Conservation (phyloP, 2,329 filamentous ascomycete genomes). For the Hymenoscyphus infarciens region DNA sequence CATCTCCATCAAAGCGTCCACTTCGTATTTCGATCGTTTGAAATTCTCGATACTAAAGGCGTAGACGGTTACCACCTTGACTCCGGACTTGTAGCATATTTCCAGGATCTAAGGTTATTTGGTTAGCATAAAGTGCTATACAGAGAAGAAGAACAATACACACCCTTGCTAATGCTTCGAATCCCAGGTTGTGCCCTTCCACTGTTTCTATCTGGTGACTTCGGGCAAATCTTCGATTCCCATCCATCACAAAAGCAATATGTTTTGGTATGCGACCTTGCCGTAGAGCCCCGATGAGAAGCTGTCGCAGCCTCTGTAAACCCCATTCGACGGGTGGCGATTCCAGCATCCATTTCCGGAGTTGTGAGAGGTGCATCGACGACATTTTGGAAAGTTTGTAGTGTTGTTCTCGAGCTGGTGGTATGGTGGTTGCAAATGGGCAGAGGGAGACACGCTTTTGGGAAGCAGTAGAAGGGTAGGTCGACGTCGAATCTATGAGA, state of each 20-base stretch:
- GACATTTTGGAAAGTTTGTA: conserved; percentile 30
- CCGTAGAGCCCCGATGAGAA: conserved; percentile 82
- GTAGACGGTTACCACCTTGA: conserved; percentile 95
- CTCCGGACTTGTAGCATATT: conserved; percentile 95
- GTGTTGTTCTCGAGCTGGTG: neutral
- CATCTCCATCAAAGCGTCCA: conserved; percentile 96
- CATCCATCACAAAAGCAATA: conserved; percentile 99
- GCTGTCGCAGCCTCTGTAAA: conserved; percentile 72
- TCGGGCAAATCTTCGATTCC: conserved; percentile 88
- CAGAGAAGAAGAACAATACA: conserved; percentile 26
- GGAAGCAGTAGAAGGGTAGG: conserved; percentile 1
- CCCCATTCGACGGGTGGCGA: conserved; percentile 91
- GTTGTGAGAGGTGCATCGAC: conserved; percentile 56
- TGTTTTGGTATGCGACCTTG: conserved; percentile 92
- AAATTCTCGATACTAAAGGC: conserved; percentile 99
- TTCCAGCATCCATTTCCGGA: conserved; percentile 74
- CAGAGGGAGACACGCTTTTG: neutral
- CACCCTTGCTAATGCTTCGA: conserved; percentile 88
- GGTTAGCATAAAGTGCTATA: conserved; percentile 18
- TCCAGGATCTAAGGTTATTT: conserved; percentile 69
- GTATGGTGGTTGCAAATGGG: neutral
- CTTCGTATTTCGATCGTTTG: conserved; percentile 93
- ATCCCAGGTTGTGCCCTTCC: conserved; percentile 92
- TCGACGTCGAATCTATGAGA: neutral
- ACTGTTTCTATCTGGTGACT: conserved; percentile 92